Percentiles rank a stretch among this genome's conserved stretches.
phyloP scores from a whole-genome alignment of 805 yeast species.

The Teunomyces stri region DNA sequence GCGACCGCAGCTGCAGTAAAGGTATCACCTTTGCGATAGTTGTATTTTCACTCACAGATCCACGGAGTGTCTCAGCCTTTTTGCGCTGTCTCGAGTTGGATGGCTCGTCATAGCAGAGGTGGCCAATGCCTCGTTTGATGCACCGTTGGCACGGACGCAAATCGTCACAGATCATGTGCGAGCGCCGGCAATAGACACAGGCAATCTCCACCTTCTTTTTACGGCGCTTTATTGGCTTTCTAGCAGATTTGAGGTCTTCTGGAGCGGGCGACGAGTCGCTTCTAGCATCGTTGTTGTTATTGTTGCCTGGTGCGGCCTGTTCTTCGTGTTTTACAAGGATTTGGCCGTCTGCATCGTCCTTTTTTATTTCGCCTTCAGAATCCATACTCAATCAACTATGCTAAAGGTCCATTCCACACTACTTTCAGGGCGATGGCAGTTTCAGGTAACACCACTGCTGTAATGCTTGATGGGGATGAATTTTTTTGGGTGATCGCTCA shows the following conservation, averaged over 20 bases:
- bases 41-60: constrained; percentile 4
- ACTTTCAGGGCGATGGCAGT: not conserved
- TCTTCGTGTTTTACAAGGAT: not conserved
- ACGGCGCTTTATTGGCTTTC: constrained; percentile 20
- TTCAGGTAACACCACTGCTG: not conserved
- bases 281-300: not conserved
- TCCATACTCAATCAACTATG: not conserved
- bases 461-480: not conserved
- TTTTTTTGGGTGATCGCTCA: constrained; percentile 3
- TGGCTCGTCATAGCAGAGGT: constrained; percentile 78
- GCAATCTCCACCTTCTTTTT: constrained; percentile 63
- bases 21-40: constrained; percentile 3
- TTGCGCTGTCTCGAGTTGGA: constrained; percentile 41
- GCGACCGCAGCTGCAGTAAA: constrained; percentile 1
- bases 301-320: constrained; percentile 2
- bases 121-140: constrained; percentile 82
- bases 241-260: constrained; percentile 4
- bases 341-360: not conserved
- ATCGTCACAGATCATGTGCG: constrained; percentile 92
- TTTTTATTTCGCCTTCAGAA: not conserved
- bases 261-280: not conserved
- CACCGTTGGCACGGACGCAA: constrained; percentile 77
- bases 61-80: constrained; percentile 28
- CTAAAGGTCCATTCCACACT: constrained; percentile 2
- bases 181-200: constrained; percentile 87